Conservation (phyloP, 495 filamentous ascomycete genomes). For the Astrothelium macrocarpum region DNA sequence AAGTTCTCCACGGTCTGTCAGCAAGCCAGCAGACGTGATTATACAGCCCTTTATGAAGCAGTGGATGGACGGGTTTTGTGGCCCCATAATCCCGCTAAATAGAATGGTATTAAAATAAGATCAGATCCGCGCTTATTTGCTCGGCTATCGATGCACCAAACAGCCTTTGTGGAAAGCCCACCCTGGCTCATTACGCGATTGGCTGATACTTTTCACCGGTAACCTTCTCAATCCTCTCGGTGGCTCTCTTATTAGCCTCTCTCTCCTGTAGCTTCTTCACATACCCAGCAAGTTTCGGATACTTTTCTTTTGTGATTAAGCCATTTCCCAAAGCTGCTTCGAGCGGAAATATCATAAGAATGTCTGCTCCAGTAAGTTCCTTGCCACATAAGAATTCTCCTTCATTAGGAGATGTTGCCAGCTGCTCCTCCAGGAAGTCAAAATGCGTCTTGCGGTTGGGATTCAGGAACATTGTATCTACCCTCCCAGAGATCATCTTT, state of each 20-base stretch:
- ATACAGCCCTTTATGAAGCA: too few species aligned
- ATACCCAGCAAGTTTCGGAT: conserved; percentile 56
- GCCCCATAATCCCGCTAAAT: too few species aligned
- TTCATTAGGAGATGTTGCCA: conserved; percentile 51
- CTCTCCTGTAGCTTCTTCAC: conserved; percentile 49
- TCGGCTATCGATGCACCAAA: too few species aligned
- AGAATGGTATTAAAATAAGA: too few species aligned
- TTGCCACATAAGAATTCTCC: conserved; percentile 64
- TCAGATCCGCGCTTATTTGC: too few species aligned
- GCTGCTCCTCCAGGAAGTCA: conserved; percentile 60
- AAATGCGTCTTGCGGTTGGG: conserved; percentile 58
- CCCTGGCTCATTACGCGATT: not conserved
- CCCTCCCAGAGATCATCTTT: conserved; percentile 48
- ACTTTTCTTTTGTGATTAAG: conserved; percentile 42
- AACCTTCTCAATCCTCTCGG: conserved; percentile 26
- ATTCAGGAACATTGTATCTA: conserved; percentile 50
- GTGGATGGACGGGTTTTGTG: too few species aligned
- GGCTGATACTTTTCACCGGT: conserved; percentile 24
- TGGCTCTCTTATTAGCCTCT: conserved; percentile 52
- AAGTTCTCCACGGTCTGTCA: too few species aligned
- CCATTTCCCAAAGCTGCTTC: conserved; percentile 39
- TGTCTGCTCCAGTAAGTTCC: conserved; percentile 67
- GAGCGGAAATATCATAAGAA: conserved; percentile 68
- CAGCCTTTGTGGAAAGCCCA: too few species aligned
- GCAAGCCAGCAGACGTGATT: too few species aligned